A percentile compares a stretch with the other conserved stretches of the same genome.
These are phyloP conservation scores for Excoecaria cochinchinensis DNA, from an alignment of 345 rosid genomes.

Conservation along the genomic window DNA sequence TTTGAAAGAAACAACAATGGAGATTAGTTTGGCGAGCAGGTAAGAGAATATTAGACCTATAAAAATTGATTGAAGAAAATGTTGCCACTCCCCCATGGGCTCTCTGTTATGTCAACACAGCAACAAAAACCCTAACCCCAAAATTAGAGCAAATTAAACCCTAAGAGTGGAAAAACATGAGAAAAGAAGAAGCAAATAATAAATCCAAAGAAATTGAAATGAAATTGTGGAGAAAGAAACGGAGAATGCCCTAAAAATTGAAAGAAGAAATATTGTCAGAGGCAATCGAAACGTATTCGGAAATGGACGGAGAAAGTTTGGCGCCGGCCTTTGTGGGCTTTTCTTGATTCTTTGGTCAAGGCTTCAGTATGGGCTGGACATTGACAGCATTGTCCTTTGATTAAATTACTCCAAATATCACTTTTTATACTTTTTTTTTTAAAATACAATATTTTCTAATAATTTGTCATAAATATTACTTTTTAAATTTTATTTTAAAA, in stretches of 20 bases:
- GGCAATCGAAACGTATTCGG: neutral
- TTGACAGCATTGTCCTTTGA: too few species aligned
- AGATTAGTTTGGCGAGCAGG: constrained; percentile 88
- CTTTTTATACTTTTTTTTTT: too few species aligned
- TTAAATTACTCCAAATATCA: too few species aligned
- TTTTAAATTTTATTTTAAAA: too few species aligned
- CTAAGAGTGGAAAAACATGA: neutral
- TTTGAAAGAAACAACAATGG: constrained; percentile 74
- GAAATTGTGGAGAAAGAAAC: neutral
- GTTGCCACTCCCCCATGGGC: constrained; percentile 76
- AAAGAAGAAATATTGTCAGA: neutral
- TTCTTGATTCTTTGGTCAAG: neutral
- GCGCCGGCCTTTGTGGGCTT: neutral
- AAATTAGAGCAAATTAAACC: neutral
- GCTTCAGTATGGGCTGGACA: too few species aligned
- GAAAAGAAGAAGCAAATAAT: neutral
- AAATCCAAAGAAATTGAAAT: neutral
- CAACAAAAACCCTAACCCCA: constrained; percentile 24
- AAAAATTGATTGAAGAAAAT: constrained; percentile 66
- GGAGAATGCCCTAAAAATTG: neutral
- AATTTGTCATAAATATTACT: too few species aligned
- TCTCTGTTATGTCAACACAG: neutral
- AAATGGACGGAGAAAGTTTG: neutral
- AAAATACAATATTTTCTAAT: too few species aligned
- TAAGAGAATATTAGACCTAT: constrained; percentile 79